Evolutionary conservation across 441 rosid genomes (phyloP).

Genomic region (Eutrema salsugineum): DNA sequence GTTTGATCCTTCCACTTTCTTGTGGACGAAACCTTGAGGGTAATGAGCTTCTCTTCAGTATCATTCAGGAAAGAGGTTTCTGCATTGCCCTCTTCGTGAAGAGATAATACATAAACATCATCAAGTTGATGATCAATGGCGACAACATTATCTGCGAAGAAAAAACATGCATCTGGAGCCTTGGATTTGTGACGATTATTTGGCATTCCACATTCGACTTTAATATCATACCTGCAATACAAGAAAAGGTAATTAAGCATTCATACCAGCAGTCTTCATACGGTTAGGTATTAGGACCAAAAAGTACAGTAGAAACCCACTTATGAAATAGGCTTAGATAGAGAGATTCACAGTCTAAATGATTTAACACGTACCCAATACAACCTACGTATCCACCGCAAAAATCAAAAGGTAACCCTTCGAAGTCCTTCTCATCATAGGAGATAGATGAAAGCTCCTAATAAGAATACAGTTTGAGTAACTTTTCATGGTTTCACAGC

Average conservation of each 20-base stretch:
- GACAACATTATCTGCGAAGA: slow-evolving; percentile 75
- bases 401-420: slow-evolving; percentile 89
- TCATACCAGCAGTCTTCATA: not conserved
- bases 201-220: slow-evolving; percentile 82
- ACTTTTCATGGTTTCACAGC: not conserved
- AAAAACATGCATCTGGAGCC: slow-evolving; percentile 89
- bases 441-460: slow-evolving; percentile 79
- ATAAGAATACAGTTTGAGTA: slow-evolving; percentile 20
- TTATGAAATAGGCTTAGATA: not conserved
- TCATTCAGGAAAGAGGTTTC: slow-evolving; percentile 60
- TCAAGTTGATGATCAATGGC: slow-evolving; percentile 69
- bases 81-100: slow-evolving; percentile 44
- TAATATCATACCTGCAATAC: slow-evolving; percentile 72
- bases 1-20: slow-evolving; percentile 30
- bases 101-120: slow-evolving; percentile 70
- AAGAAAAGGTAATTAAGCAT: not conserved
- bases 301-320: not conserved
- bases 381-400: slow-evolving; percentile 93
- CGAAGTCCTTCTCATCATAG: slow-evolving; percentile 68
- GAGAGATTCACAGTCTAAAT: not conserved
- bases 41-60: slow-evolving; percentile 57
- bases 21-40: slow-evolving; percentile 36
- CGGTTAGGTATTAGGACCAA: not conserved
- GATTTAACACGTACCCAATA: slow-evolving; percentile 64
- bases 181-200: slow-evolving; percentile 68